phyloP scores from a whole-genome alignment of 139 green algal species.

The Coccomyxa sp. region DNA sequence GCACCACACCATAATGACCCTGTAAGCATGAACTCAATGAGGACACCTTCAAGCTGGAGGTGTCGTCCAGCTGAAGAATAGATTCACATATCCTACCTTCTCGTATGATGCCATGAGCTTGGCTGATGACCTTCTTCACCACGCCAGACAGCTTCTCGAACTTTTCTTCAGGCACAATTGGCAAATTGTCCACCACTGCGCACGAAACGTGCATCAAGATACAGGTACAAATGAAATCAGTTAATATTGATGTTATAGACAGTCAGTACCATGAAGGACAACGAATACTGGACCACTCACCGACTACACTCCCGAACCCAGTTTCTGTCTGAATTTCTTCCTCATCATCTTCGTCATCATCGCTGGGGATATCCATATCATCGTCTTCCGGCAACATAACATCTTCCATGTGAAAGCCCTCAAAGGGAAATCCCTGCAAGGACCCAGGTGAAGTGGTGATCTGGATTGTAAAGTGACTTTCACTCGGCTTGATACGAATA shows the following conservation, averaged over 20 bases:
- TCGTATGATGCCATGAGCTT: conserved; percentile 71
- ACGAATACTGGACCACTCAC: conserved; percentile 23
- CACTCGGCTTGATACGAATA: not conserved
- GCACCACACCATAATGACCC: not conserved
- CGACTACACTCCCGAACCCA: conserved; percentile 91
- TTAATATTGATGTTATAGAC: too few relatives aligned
- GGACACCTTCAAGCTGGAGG: not conserved
- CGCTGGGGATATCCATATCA: conserved; percentile 80
- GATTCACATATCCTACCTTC: conserved; percentile 40
- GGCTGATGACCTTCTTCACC: conserved; percentile 83
- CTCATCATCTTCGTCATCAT: conserved; percentile 83
- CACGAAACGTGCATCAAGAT: not conserved
- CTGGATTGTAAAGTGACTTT: not conserved
- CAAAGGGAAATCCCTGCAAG: conserved; percentile 74
- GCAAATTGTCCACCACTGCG: conserved; percentile 93
- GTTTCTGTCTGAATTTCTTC: conserved; percentile 80
- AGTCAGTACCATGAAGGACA: too few relatives aligned
- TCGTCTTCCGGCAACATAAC: conserved; percentile 86
- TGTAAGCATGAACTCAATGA: too few relatives aligned
- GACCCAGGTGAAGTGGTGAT: not conserved
- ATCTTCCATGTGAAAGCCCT: conserved; percentile 75
- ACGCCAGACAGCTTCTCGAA: conserved; percentile 90
- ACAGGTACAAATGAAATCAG: too few relatives aligned
- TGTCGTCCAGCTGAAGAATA: not conserved
- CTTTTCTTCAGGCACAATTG: conserved; percentile 85